Percentiles rank a stretch among this genome's conserved stretches.
Evolutionary conservation across 768 basidiomycete genomes (phyloP).

Genomic region (Kwoniella botswanensis): DNA sequence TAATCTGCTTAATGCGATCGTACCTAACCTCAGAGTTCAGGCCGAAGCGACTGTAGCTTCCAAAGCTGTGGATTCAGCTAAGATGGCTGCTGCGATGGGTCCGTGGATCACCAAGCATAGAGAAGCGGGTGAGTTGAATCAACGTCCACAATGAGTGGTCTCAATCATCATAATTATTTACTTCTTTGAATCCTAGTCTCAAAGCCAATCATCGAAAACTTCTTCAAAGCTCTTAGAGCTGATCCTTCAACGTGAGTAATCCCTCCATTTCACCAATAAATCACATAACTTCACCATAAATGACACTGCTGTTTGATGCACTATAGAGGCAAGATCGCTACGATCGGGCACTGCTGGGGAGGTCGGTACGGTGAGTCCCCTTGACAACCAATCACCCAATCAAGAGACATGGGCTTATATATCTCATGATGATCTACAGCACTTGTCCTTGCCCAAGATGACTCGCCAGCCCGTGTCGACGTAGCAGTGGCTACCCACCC

Average conservation of each 20-base stretch:
- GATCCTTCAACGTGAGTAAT: conserved; percentile 49
- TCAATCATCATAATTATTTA: background rate
- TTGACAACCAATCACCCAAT: background rate
- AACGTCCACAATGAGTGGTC: background rate
- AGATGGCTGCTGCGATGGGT: conserved; percentile 53
- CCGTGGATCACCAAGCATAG: conserved; percentile 56
- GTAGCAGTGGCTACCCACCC: conserved; percentile 60
- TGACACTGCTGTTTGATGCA: background rate
- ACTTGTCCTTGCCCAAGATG: conserved; percentile 41
- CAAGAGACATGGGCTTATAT: background rate
- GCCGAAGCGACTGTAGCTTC: conserved; percentile 41
- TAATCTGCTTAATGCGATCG: conserved; percentile 51
- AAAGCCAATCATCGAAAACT: conserved; percentile 55
- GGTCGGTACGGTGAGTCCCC: conserved; percentile 46
- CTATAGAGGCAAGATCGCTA: conserved; percentile 52
- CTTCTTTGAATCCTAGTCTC: conserved; percentile 29
- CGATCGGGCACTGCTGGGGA: conserved; percentile 60
- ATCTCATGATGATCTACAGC: conserved; percentile 4
- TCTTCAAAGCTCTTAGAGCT: conserved; percentile 51
- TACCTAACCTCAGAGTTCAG: conserved; percentile 54
- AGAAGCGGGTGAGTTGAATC: conserved; percentile 47
- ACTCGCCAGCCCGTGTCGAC: conserved; percentile 38
- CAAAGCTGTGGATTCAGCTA: conserved; percentile 50
- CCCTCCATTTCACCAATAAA: background rate
- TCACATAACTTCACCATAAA: background rate